A percentile compares a stretch with the other conserved stretches of the same genome.
Evolutionary conservation across 1,139 yeast species (phyloP).

Genomic region (Oligophagozyma castellii): DNA sequence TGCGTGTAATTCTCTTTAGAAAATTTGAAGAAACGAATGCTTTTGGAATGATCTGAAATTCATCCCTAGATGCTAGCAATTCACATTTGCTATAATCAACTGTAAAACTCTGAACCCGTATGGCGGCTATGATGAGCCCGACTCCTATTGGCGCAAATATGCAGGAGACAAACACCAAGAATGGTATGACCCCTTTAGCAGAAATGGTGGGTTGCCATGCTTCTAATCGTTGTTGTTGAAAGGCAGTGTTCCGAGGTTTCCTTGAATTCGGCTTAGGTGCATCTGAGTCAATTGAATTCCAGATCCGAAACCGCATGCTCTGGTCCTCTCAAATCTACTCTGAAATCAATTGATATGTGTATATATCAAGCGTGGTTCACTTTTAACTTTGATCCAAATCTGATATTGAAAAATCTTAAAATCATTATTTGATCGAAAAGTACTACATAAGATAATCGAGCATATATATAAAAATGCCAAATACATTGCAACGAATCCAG

Average conservation of each 20-base stretch:
- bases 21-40: constrained; percentile 43
- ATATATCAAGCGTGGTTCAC: too few species aligned
- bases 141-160: constrained; percentile 66
- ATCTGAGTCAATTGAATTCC: too few species aligned
- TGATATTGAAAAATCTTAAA: too few species aligned
- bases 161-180: constrained; percentile 43
- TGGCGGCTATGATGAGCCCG: constrained; percentile 45
- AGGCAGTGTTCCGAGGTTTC: constrained; percentile 52
- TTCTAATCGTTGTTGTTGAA: constrained; percentile 61
- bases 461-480: too few species aligned
- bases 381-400: too few species aligned
- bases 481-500: too few species aligned
- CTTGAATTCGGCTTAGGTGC: constrained; percentile 31
- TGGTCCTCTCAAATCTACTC: too few species aligned
- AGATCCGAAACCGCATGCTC: too few species aligned
- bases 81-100: constrained; percentile 50
- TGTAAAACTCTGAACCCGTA: constrained; percentile 43
- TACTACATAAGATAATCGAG: too few species aligned
- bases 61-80: constrained; percentile 26
- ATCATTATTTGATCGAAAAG: too few species aligned
- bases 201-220: constrained; percentile 80
- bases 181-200: constrained; percentile 59
- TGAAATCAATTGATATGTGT: too few species aligned
- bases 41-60: constrained; percentile 34
- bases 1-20: constrained; percentile 25